Evolutionary conservation across 2,329 filamentous ascomycete species (phyloP).

Genomic region (Aspergillus fructus): DNA sequence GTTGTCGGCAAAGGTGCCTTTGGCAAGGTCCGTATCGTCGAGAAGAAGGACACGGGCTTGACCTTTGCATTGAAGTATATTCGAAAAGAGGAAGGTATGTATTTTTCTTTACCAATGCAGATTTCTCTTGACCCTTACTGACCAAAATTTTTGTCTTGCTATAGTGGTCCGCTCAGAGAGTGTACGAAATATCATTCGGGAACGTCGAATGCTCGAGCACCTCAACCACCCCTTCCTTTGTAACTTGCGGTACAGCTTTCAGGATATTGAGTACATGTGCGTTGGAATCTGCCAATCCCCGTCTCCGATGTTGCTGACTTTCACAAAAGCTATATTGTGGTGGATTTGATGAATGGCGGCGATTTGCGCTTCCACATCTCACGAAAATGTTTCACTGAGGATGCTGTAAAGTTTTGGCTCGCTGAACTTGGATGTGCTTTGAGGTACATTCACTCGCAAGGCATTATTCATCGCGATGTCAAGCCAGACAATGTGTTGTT

Average conservation of each 20-base stretch:
- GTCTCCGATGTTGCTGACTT: constrained; percentile 23
- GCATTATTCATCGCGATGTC: constrained; percentile 86
- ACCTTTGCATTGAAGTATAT: constrained; percentile 98
- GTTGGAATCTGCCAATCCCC: constrained; percentile 30
- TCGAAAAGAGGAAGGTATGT: constrained; percentile 84
- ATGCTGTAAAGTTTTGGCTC: constrained; percentile 96
- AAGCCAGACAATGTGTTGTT: constrained; percentile 91
- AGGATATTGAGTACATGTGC: constrained; percentile 98
- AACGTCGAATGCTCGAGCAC: constrained; percentile 96
- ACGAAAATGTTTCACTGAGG: constrained; percentile 95
- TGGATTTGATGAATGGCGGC: constrained; percentile 97
- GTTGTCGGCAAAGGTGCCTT: constrained; percentile 98
- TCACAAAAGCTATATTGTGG: constrained; percentile 74
- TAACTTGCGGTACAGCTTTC: constrained; percentile 97
- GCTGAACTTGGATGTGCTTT: constrained; percentile 89
- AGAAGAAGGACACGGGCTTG: constrained; percentile 90
- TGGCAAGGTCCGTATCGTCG: constrained; percentile 97
- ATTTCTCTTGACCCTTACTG: constrained; percentile 6
- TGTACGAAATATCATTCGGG: constrained; percentile 95
- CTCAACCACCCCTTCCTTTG: constrained; percentile 97
- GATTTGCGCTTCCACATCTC: constrained; percentile 98
- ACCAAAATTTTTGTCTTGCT: constrained; percentile 26
- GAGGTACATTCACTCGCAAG: constrained; percentile 79
- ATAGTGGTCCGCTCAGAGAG: constrained; percentile 95
- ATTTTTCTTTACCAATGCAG: constrained; percentile 7